Evolutionary conservation across 2,329 filamentous ascomycete genomes (phyloP).

Genomic region (Exophiala spinifera): DNA sequence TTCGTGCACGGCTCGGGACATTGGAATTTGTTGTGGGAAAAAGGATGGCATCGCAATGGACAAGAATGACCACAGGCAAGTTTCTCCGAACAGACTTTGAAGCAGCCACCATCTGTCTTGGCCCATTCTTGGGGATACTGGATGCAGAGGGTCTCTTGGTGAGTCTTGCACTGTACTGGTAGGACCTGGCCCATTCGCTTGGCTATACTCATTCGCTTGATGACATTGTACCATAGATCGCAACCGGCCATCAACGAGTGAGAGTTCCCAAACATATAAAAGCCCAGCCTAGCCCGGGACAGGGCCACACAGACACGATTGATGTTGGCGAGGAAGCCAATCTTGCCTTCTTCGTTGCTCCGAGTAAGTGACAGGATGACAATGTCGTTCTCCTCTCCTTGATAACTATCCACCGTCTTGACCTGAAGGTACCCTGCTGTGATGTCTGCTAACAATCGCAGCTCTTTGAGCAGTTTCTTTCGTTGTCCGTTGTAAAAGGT

Average conservation of each 20-base stretch:
- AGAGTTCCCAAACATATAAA: slow-evolving; percentile 82
- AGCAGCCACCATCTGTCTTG: slow-evolving; percentile 53
- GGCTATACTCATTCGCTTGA: slow-evolving; percentile 40
- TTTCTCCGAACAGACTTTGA: slow-evolving; percentile 42
- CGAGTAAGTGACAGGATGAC: slow-evolving; percentile 77
- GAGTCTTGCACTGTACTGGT: slow-evolving; percentile 62
- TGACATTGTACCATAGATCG: slow-evolving; percentile 52
- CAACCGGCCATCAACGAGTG: slow-evolving; percentile 48
- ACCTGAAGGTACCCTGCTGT: slow-evolving; percentile 55
- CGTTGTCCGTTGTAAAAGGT: slow-evolving; percentile 88
- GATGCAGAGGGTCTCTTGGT: slow-evolving; percentile 54
- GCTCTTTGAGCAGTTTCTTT: slow-evolving; percentile 55
- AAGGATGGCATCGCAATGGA: slow-evolving; percentile 50
- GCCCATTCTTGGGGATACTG: slow-evolving; percentile 44
- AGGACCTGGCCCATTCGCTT: slow-evolving; percentile 51
- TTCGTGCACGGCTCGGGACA: slow-evolving; percentile 37
- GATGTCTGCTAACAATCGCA: slow-evolving; percentile 46
- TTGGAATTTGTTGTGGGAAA: slow-evolving; percentile 32
- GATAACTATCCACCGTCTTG: slow-evolving; percentile 81
- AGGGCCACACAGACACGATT: slow-evolving; percentile 63
- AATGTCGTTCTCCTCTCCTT: slow-evolving; percentile 86
- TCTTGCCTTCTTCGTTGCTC: slow-evolving; percentile 55
- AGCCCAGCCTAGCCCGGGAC: slow-evolving; percentile 69
- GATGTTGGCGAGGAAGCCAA: slow-evolving; percentile 71
- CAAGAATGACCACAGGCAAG: slow-evolving; percentile 55